phyloP scores from a whole-genome alignment of 805 yeast species.

The Brettanomyces nanus region DNA sequence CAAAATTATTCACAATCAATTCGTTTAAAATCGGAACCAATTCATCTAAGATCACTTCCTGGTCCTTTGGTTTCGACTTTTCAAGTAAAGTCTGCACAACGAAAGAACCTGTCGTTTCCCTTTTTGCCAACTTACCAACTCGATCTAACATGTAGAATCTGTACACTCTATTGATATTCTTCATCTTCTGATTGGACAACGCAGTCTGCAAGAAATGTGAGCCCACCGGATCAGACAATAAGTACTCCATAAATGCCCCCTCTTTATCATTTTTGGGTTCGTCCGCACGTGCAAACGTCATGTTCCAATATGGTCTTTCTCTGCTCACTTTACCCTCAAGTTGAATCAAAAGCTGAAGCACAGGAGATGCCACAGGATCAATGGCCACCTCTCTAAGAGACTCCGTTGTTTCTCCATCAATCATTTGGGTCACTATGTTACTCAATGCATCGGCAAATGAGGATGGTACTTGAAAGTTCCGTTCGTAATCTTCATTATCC shows the following conservation, averaged over 20 bases:
- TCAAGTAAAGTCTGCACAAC: constrained; percentile 65
- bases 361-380: constrained; percentile 81
- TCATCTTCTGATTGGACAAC: constrained; percentile 56
- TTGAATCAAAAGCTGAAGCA: constrained; percentile 66
- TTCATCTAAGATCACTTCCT: constrained; percentile 51
- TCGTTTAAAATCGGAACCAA: constrained; percentile 59
- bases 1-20: constrained; percentile 59
- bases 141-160: constrained; percentile 65
- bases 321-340: constrained; percentile 75
- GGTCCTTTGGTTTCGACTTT: constrained; percentile 56
- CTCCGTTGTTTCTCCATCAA: constrained; percentile 31
- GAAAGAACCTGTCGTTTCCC: constrained; percentile 80
- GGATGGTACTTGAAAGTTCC: constrained; percentile 60
- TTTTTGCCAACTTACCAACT: constrained; percentile 60
- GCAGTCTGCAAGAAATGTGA: constrained; percentile 81
- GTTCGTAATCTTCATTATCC: constrained; percentile 64
- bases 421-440: constrained; percentile 36
- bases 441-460: constrained; percentile 56
- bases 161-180: constrained; percentile 64
- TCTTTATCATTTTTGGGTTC: constrained; percentile 51
- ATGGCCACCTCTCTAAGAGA: constrained; percentile 64
- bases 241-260: constrained; percentile 74
- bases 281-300: constrained; percentile 43
- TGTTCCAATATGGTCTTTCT: constrained; percentile 63
- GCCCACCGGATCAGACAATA: constrained; percentile 84